Base-by-base conservation (phyloP, 106 monocot species). In the Narthecium ossifragum region DNA sequence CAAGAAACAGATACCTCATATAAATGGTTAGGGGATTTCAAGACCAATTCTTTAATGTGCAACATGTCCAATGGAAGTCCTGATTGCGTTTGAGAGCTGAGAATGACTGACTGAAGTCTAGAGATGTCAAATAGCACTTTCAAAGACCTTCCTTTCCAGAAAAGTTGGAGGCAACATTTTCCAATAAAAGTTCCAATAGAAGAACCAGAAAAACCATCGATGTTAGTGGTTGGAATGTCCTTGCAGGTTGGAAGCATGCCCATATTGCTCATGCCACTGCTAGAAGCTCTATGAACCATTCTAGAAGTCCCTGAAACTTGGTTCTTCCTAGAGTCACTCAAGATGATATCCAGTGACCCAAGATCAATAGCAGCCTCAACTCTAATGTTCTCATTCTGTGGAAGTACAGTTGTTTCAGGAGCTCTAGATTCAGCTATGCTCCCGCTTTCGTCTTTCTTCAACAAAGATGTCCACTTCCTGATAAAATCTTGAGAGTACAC, bases 71-170 rank as follows among this genome's bases (percentile, higher is more conserved):
- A 39, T 27, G 15, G 64, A 47, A 34, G 9, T n/a, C 49, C 52
- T 12, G 51, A 17, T 13, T 39, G n/a, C 60, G 8, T 57, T 45
- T 80, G 67, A 61, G 55, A 26, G 11, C 56, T 56, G 20, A 73
- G 73, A 12, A 88, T 40, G 34, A 68, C 46, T 51, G 81, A 70
- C 48, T 81, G 64, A 54, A 88, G 43, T 49, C 73, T 70, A 54
- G 66, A 70, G 1, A 84, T 41, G 46, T 76, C 62, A 24, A 78
- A 30, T 8, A 62, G 48, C 18, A 78, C 11, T 26, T 76, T 65
- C 45, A 51, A 25, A 67, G 50, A 32, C 25, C 46, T 51, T 50
- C 51, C 68, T 49, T 62, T 61, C 33, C 66, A 58, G 6, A 63
- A 65, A 67, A 88, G 31, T 38, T 78, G 64, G 29, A 84, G 14